phyloP scores from a whole-genome alignment of 1,284 basidiomycete species.

The Chalciporus sp. region DNA sequence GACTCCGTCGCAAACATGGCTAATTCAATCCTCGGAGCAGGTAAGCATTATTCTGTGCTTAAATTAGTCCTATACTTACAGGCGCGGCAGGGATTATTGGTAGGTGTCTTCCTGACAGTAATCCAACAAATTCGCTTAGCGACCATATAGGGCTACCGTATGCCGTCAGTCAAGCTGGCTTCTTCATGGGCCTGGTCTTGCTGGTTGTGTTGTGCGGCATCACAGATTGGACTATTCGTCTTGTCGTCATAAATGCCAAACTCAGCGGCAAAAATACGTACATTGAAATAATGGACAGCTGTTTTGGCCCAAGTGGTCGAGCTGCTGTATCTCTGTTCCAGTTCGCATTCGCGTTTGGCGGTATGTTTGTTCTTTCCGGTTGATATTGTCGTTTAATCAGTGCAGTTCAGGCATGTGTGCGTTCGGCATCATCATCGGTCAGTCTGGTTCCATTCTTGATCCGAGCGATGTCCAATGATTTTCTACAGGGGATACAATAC shows the following conservation, averaged over 20 bases:
- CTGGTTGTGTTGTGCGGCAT: slow-evolving; percentile 81
- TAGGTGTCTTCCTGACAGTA: slow-evolving; percentile 39
- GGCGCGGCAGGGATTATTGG: slow-evolving; percentile 76
- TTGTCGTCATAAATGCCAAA: slow-evolving; percentile 96
- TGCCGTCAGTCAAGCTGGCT: slow-evolving; percentile 90
- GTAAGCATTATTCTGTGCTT: slow-evolving; percentile 42
- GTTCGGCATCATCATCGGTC: slow-evolving; percentile 89
- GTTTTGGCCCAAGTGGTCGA: slow-evolving; percentile 87
- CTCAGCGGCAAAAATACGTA: slow-evolving; percentile 91
- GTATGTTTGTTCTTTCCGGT: slow-evolving; percentile 44
- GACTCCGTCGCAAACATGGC: slow-evolving; percentile 94
- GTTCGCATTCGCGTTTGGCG: slow-evolving; percentile 96
- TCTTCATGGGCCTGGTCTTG: slow-evolving; percentile 83
- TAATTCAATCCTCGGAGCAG: slow-evolving; percentile 96
- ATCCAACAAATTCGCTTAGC: slow-evolving; percentile 3
- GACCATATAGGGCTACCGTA: slow-evolving; percentile 77
- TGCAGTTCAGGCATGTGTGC: slow-evolving; percentile 82
- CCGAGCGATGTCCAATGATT: slow-evolving; percentile 20
- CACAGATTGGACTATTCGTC: slow-evolving; percentile 98
- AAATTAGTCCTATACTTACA: slow-evolving; percentile 14
- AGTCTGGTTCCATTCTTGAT: slow-evolving; percentile 36
- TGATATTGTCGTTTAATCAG: slow-evolving; percentile 2
- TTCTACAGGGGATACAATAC: slow-evolving; percentile 87
- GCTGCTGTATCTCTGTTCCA: slow-evolving; percentile 97
- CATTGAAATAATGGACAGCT: slow-evolving; percentile 95